phyloP scores from a whole-genome alignment of 352 stramenopile genomes.

The Pythium utonaiense region DNA sequence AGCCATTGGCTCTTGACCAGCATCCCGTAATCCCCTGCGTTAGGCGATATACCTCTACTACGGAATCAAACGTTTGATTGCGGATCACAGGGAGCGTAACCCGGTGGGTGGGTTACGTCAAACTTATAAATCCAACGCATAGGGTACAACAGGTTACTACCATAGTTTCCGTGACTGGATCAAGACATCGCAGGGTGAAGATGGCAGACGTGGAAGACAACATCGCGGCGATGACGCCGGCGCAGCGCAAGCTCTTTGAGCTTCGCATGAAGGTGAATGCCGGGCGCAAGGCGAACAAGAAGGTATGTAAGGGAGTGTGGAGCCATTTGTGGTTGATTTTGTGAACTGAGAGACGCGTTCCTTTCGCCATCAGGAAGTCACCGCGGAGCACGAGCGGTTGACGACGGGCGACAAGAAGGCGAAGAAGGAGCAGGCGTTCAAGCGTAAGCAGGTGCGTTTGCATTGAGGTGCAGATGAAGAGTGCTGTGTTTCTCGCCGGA shows the following conservation, averaged over 20 bases:
- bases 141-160: too few species aligned
- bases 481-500: too few species aligned
- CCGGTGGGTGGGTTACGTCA: not conserved
- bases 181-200: not conserved
- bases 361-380: constrained; percentile 47
- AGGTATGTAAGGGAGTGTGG: constrained; percentile 27
- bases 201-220: constrained; percentile 39
- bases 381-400: constrained; percentile 61
- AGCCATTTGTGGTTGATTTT: not conserved
- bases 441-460: constrained; percentile 43
- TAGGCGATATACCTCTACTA: constrained; percentile 2
- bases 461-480: not conserved
- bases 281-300: constrained; percentile 74
- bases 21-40: constrained; percentile 19
- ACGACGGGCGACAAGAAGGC: constrained; percentile 65
- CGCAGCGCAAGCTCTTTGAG: constrained; percentile 81
- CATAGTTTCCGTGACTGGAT: not conserved
- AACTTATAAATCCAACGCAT: constrained; percentile 8
- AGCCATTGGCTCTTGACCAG: constrained; percentile 8
- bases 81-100: not conserved
- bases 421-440: constrained; percentile 51
- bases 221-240: constrained; percentile 62
- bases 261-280: constrained; percentile 85
- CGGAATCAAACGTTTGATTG: constrained; percentile 13
- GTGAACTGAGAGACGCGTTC: not conserved